Conservation (phyloP, 2,329 filamentous ascomycete genomes). For the Massarina eburnea region DNA sequence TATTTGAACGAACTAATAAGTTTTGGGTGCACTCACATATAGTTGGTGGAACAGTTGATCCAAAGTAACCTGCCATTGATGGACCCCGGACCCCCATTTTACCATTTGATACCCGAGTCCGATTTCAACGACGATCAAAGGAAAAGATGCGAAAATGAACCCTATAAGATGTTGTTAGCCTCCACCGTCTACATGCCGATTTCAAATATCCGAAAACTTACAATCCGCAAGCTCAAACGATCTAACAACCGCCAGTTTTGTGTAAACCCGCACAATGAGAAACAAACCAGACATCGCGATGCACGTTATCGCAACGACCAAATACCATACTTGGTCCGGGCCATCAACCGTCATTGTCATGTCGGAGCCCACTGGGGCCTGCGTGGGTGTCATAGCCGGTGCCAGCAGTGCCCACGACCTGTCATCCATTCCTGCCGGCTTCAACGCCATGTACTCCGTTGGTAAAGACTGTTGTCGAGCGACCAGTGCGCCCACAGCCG, state of each 20-base stretch:
- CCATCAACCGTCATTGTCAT: slow-evolving; percentile 21
- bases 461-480: neutral
- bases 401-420: slow-evolving; percentile 15
- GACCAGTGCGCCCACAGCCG: neutral
- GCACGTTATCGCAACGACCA: slow-evolving; percentile 22
- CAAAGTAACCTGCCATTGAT: slow-evolving; percentile 32
- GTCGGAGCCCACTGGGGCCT: slow-evolving; percentile 21
- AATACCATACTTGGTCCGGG: slow-evolving; percentile 26
- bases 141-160: slow-evolving; percentile 25
- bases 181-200: too few species aligned
- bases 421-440: slow-evolving; percentile 14
- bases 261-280: slow-evolving; percentile 23
- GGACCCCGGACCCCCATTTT: slow-evolving; percentile 30
- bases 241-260: slow-evolving; percentile 22
- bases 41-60: slow-evolving; percentile 27
- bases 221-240: slow-evolving; percentile 28
- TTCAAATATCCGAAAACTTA: slow-evolving; percentile 11
- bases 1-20: neutral
- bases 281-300: slow-evolving; percentile 24
- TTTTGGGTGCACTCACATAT: slow-evolving; percentile 23
- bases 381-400: slow-evolving; percentile 14
- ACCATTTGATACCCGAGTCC: slow-evolving; percentile 27
- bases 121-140: slow-evolving; percentile 24
- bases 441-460: neutral
- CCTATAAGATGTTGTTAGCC: slow-evolving; percentile 15